Base-by-base conservation (phyloP, 352 stramenopile genomes). In the Globisporangium paddicum region DNA sequence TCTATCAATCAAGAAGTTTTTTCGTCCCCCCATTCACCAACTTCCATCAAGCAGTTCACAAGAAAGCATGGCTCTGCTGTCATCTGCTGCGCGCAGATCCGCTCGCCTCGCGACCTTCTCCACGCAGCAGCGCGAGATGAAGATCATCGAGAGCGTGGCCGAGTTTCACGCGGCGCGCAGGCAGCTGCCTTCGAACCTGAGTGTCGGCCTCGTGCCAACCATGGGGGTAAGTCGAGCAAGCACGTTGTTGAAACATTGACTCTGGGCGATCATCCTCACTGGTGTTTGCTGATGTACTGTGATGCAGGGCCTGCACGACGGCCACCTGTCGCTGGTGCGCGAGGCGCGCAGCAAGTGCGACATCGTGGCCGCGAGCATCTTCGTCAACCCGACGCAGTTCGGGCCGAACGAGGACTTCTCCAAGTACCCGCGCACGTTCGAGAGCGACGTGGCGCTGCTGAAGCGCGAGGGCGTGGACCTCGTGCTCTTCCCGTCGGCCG, bases 381-480 rank as follows among this genome's bases (percentile, higher is more conserved):
- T 99, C 72, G 98, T 99, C 14, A 99, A 99, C 72, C 97, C 97
- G 38, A 96, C 95, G 34, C 97, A 99, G 73, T 99, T 99, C 79
- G 96, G 89, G 13, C 90, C 95, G 13, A 91, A 95, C 49, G 98
- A 99, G 72, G 98, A 99, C 77, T 97, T 98, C 62, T 95, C 96
- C 72, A 97, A 96, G 67, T 99, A 99, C 82, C 98, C 98, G 14
- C 84, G 96, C 55, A 96, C 97, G 38, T 87, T 99, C 16, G 94
- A 99, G 64, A 67, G 80, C 58, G 98, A 99, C 72, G 61, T 98
- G 21, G 75, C 87, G 34, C 61, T 96, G 26, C 61, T 99, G 48
- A 47, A 66, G 45, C 61, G 88, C 46, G 74, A 93, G 57, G 90
- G 91, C 59, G 96, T 98, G 19, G 89, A 98, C 65, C 72, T 94